Base-by-base conservation (phyloP, 2,329 filamentous ascomycete genomes). In the Alternaria gaisen region DNA sequence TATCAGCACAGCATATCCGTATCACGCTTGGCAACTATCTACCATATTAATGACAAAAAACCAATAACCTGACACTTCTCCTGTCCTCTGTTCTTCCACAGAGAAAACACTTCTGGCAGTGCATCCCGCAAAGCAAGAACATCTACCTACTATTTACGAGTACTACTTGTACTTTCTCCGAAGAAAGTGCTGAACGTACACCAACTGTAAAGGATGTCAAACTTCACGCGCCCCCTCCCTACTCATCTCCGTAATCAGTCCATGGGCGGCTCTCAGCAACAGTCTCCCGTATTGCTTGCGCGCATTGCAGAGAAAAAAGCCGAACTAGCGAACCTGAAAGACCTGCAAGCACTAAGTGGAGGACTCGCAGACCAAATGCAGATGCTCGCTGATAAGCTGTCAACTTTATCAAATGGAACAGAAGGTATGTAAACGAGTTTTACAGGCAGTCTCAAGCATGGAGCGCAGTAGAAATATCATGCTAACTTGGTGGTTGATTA, bases 261-360 rank as follows among this genome's bases (percentile, higher is more conserved):
- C 62, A 74, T 71, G 70, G 76, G 76, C 56, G 72, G 69, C 56
- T 80, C 69, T 28, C 83, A 53, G 76, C 69, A 87, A 48, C 90
- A 92, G 77, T 91, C 91, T 1, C 87, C 91, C 1, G 86, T 88
- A 26, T 83, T 95, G 16, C 81, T 91, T 53, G 87, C 90, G 44
- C 90, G 92, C 65, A 93, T 96, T 75, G 88, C 91, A 65, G 92
- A 95, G 81, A 96, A 96, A 83, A 93, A 91, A 78, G 88, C 89
- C 55, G 92, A 96, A 78, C 85, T 96, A 6, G 90, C 93, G 69
- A 91, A 89, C 71, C 83, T 95, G 59, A 90, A 88, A 74, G 89
- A 95, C 77, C 81, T 96, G 53, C 87, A 91, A 68, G 90, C 93
- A 71, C 84, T 96, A 46, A 94, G 91, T 70, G 91, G 90, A 22